phyloP scores from a whole-genome alignment of 805 yeast genomes.

The Starmerella khaoyaiensis region DNA sequence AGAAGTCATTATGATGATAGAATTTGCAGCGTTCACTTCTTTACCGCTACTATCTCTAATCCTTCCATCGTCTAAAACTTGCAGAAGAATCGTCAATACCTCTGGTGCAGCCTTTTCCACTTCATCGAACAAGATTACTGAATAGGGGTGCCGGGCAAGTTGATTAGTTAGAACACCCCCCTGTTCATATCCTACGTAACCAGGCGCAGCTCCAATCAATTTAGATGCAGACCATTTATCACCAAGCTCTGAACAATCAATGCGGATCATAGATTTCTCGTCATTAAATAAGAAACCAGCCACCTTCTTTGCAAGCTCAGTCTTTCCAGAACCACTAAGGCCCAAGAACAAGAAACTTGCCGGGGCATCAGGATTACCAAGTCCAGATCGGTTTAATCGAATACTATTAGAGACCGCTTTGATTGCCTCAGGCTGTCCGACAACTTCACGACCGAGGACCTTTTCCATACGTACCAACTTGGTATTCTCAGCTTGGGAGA shows the following conservation, averaged over 20 bases:
- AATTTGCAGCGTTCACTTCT: constrained; percentile 80
- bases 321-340: constrained; percentile 94
- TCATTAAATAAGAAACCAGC: constrained; percentile 95
- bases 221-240: constrained; percentile 95
- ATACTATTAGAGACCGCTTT: constrained; percentile 93
- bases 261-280: constrained; percentile 92
- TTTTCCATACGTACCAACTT: constrained; percentile 91
- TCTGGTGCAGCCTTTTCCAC: constrained; percentile 99
- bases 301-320: constrained; percentile 90
- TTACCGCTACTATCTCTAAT: constrained; percentile 91
- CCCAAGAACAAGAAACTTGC: constrained; percentile 92
- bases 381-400: constrained; percentile 82
- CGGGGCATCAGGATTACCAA: constrained; percentile 93
- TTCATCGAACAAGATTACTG: constrained; percentile 93
- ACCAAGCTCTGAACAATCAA: constrained; percentile 90
- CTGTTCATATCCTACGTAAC: constrained; percentile 92
- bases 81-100: constrained; percentile 81
- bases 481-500: constrained; percentile 88
- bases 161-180: constrained; percentile 95
- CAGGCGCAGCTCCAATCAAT: constrained; percentile 93
- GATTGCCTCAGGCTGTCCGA: constrained; percentile 92
- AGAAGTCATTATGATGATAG: constrained; percentile 91
- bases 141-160: constrained; percentile 79
- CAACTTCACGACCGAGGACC: constrained; percentile 68
- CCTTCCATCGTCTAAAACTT: constrained; percentile 92